Percentiles rank a stretch among this genome's conserved stretches.
These are phyloP conservation scores for Tolypocladium capitatum DNA, from an alignment of 2,329 filamentous ascomycete genomes.

Conservation along the genomic window DNA sequence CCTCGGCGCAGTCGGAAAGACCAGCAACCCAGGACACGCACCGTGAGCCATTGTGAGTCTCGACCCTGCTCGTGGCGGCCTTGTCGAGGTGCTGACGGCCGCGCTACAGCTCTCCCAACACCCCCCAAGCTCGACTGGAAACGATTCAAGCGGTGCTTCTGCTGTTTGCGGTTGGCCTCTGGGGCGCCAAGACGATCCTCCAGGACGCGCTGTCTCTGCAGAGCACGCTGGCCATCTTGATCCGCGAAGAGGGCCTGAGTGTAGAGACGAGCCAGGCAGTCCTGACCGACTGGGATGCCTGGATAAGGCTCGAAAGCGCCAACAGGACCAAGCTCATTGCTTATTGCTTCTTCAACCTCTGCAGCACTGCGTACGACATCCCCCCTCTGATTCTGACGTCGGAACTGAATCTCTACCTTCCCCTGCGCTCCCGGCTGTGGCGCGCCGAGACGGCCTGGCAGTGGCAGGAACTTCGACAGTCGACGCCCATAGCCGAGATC, in stretches of 20 bases:
- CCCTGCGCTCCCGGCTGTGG: conserved; percentile 43
- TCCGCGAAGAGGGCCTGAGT: conserved; percentile 43
- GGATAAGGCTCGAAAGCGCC: conserved; percentile 43
- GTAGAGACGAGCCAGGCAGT: conserved; percentile 32
- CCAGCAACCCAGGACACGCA: conserved; percentile 45
- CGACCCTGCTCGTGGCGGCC: not conserved
- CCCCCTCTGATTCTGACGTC: conserved; percentile 44
- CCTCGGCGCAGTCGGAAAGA: conserved; percentile 42
- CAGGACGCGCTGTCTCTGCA: conserved; percentile 47
- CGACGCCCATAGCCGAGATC: conserved; percentile 36
- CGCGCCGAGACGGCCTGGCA: conserved; percentile 43
- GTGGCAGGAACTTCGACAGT: conserved; percentile 44
- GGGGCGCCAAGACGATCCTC: conserved; percentile 47
- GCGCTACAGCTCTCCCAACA: conserved; percentile 39
- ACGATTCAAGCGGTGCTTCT: conserved; percentile 52
- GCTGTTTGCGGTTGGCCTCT: conserved; percentile 46
- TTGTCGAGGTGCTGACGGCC: not conserved
- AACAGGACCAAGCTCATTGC: conserved; percentile 47
- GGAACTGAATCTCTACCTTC: conserved; percentile 42
- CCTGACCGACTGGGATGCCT: conserved; percentile 42
- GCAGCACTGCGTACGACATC: conserved; percentile 48
- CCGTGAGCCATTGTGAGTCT: conserved; percentile 43
- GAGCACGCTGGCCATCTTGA: conserved; percentile 42
- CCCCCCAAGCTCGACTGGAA: conserved; percentile 45
- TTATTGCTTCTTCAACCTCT: conserved; percentile 50